A percentile compares a stretch with the other conserved stretches of the same genome.
Evolutionary conservation across 1,284 basidiomycete species (phyloP).

Genomic region (Earliella scabrosa): DNA sequence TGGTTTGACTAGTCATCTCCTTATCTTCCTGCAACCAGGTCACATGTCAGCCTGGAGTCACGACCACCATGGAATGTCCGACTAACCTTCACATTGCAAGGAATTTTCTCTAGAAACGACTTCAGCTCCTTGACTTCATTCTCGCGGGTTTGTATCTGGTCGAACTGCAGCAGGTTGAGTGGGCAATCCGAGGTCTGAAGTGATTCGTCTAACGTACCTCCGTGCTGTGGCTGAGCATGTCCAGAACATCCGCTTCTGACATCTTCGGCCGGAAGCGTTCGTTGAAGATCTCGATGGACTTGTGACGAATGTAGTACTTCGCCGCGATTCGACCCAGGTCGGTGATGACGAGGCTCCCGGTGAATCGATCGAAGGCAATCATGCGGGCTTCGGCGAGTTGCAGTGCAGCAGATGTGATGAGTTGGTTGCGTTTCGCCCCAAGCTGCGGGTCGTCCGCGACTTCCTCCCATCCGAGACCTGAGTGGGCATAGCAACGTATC

Average conservation of each 20-base stretch:
- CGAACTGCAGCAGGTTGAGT: too few species aligned
- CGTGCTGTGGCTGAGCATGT: conserved; percentile 87
- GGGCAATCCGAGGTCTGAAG: too few species aligned
- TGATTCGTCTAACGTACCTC: too few species aligned
- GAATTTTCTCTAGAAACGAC: conserved; percentile 67
- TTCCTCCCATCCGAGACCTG: conserved; percentile 82
- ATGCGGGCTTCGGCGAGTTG: conserved; percentile 81
- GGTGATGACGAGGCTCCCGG: conserved; percentile 74
- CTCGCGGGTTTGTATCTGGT: conserved; percentile 94
- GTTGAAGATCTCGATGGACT: conserved; percentile 92
- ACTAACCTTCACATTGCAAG: conserved; percentile 71
- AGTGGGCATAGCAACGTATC: too few species aligned
- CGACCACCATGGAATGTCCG: background rate
- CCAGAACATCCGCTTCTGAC: conserved; percentile 93
- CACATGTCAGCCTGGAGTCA: background rate
- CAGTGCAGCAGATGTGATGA: conserved; percentile 75
- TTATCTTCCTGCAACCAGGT: conserved; percentile 61
- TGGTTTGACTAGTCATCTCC: conserved; percentile 77
- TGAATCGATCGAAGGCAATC: conserved; percentile 76
- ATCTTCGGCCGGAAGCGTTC: conserved; percentile 81
- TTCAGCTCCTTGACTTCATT: conserved; percentile 88
- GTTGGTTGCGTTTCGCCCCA: conserved; percentile 72
- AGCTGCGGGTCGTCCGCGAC: conserved; percentile 81
- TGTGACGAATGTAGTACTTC: conserved; percentile 92
- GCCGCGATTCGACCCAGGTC: conserved; percentile 95